Evolutionary conservation across 495 filamentous ascomycete species (phyloP).

Genomic region (Aspergillus taichungensis): DNA sequence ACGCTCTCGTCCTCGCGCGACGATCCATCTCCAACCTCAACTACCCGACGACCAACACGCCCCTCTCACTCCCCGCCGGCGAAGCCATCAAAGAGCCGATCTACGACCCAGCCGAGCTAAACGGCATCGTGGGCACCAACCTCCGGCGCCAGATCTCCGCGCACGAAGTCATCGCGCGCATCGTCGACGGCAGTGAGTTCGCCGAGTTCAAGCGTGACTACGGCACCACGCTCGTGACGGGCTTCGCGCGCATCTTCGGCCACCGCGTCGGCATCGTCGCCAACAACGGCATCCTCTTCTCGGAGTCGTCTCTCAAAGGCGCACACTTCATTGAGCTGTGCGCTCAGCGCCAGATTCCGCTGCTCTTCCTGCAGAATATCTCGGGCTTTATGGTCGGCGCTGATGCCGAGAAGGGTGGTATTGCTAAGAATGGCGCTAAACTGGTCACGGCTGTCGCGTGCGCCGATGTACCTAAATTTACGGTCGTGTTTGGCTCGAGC

Average conservation of each 20-base stretch:
- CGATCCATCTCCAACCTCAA: conserved; percentile 83
- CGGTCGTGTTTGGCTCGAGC: conserved; percentile 83
- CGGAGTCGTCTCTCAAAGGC: conserved; percentile 80
- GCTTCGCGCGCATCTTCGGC: conserved; percentile 85
- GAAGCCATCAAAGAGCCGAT: conserved; percentile 57
- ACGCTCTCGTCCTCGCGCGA: conserved; percentile 81
- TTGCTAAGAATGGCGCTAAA: conserved; percentile 97
- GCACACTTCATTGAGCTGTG: conserved; percentile 99
- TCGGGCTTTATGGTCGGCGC: conserved; percentile 95
- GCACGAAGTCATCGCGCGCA: conserved; percentile 86
- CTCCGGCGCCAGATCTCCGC: conserved; percentile 73
- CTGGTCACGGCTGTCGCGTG: conserved; percentile 93
- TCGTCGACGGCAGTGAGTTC: conserved; percentile 86
- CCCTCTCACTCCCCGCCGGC: conserved; percentile 13
- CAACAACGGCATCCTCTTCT: conserved; percentile 98
- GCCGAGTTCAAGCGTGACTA: conserved; percentile 93
- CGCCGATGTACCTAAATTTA: conserved; percentile 94
- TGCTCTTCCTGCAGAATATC: conserved; percentile 95
- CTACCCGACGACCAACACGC: conserved; percentile 47
- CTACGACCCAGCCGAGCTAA: conserved; percentile 71
- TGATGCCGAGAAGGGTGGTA: conserved; percentile 87
- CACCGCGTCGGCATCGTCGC: conserved; percentile 89
- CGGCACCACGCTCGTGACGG: conserved; percentile 83
- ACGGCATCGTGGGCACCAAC: conserved; percentile 83
- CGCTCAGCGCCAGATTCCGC: conserved; percentile 75